Percentiles rank a stretch among this genome's conserved stretches.
These are phyloP conservation scores for Reticulascus tulasneorum DNA, from an alignment of 2,329 filamentous ascomycete species.

Conservation along the genomic window DNA sequence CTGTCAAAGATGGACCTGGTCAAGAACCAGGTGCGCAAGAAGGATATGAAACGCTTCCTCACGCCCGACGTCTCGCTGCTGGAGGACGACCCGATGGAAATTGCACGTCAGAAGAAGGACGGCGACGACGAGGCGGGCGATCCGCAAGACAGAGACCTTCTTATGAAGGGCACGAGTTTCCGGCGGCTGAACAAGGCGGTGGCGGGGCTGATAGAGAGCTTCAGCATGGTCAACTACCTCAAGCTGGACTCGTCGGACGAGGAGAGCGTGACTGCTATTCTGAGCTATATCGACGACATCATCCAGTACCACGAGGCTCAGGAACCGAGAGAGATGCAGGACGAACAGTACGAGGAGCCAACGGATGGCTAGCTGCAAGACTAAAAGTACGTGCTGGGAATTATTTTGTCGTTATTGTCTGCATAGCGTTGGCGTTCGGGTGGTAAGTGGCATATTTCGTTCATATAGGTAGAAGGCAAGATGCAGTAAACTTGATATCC, in stretches of 20 bases:
- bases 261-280: conserved; percentile 77
- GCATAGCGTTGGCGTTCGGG: conserved; percentile 44
- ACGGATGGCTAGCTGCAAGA: conserved; percentile 18
- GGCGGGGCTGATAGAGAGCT: conserved; percentile 88
- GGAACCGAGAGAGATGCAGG: conserved; percentile 78
- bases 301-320: conserved; percentile 93
- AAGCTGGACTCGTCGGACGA: conserved; percentile 87
- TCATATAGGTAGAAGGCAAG: too few relatives aligned
- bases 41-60: conserved; percentile 84
- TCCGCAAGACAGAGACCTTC: conserved; percentile 59
- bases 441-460: too few relatives aligned
- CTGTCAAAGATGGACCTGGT: conserved; percentile 97
- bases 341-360: conserved; percentile 41
- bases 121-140: conserved; percentile 53
- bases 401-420: conserved; percentile 9
- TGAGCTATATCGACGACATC: conserved; percentile 92
- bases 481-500: too few relatives aligned
- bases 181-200: conserved; percentile 82
- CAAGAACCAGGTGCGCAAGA: conserved; percentile 81
- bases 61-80: conserved; percentile 80
- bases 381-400: conserved; percentile 2
- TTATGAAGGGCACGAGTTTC: conserved; percentile 82
- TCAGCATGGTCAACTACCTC: conserved; percentile 95
- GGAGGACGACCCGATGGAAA: conserved; percentile 63
- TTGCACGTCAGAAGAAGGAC: conserved; percentile 20